phyloP scores from a whole-genome alignment of 164 flowering plant genomes.

The Stephania yunnanensis region DNA sequence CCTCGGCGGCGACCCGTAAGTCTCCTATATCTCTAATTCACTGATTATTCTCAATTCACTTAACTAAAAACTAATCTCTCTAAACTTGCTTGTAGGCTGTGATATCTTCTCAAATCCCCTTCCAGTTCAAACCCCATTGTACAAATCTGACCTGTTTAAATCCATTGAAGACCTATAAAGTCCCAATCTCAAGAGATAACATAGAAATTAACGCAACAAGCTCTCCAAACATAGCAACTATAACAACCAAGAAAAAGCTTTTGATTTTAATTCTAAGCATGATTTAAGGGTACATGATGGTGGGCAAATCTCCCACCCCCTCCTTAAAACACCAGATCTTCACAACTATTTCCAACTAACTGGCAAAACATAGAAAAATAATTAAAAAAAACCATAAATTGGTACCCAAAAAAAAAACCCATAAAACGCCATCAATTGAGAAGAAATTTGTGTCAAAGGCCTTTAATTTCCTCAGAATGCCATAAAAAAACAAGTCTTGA shows the following conservation, averaged over 20 bases:
- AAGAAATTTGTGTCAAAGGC: neutral
- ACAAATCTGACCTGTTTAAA: neutral
- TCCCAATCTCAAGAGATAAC: neutral
- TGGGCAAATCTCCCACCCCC: neutral
- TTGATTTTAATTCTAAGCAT: neutral
- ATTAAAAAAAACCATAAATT: too few species aligned
- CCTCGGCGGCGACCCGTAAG: slow-evolving; percentile 2
- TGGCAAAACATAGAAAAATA: neutral
- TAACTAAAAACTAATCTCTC: neutral
- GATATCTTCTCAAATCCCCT: slow-evolving; percentile 3
- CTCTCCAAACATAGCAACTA: neutral
- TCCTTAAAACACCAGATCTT: too few species aligned
- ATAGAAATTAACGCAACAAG: neutral
- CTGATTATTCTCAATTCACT: neutral
- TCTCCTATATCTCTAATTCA: slow-evolving; percentile 5
- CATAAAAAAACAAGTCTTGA: neutral
- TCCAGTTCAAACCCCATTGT: slow-evolving; percentile 10
- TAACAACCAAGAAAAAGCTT: neutral
- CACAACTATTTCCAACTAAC: neutral
- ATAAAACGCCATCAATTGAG: neutral
- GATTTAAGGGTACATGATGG: neutral
- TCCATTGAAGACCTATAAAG: neutral
- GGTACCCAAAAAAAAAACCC: neutral
- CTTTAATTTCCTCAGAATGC: neutral
- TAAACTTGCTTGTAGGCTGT: neutral